phyloP scores from a whole-genome alignment of 768 basidiomycete genomes.

The Boletus bicolor region DNA sequence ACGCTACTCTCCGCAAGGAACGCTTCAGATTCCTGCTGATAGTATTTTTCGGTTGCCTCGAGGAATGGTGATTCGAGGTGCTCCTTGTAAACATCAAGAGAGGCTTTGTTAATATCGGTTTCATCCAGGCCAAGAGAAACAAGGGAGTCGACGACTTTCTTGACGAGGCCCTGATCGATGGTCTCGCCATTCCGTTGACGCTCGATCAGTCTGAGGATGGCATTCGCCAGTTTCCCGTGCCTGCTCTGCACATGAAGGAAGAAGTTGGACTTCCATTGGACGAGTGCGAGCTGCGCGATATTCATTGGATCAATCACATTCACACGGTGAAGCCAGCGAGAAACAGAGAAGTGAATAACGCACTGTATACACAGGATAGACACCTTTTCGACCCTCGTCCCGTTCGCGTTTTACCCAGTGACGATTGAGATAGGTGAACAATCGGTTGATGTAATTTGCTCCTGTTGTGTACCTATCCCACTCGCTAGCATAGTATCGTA shows the following conservation, averaged over 20 bases:
- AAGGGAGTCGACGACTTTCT: conserved; percentile 93
- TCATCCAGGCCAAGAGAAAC: conserved; percentile 95
- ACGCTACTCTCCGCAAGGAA: conserved; percentile 88
- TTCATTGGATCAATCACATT: conserved; percentile 1
- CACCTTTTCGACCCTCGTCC: conserved; percentile 92
- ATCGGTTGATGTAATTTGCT: conserved; percentile 93
- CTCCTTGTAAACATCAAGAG: conserved; percentile 89
- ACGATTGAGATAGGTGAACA: conserved; percentile 97
- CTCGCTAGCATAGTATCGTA: conserved; percentile 87
- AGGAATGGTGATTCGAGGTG: conserved; percentile 91
- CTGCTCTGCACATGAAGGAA: conserved; percentile 86
- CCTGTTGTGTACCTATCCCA: conserved; percentile 98
- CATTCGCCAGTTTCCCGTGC: conserved; percentile 77
- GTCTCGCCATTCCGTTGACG: conserved; percentile 90
- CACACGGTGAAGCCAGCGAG: not conserved
- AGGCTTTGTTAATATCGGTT: conserved; percentile 85
- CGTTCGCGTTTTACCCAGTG: conserved; percentile 99
- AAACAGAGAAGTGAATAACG: conserved; percentile 25
- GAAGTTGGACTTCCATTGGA: conserved; percentile 92
- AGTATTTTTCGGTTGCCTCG: conserved; percentile 84
- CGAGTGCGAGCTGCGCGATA: conserved; percentile 72
- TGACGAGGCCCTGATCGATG: conserved; percentile 89
- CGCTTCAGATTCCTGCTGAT: conserved; percentile 85
- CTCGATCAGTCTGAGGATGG: conserved; percentile 88
- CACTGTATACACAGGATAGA: conserved; percentile 96